Evolutionary conservation across 768 basidiomycete genomes (phyloP), one percentile per base, ranked within the genome.

Genomic region (Rhizopogon sp.): DNA sequence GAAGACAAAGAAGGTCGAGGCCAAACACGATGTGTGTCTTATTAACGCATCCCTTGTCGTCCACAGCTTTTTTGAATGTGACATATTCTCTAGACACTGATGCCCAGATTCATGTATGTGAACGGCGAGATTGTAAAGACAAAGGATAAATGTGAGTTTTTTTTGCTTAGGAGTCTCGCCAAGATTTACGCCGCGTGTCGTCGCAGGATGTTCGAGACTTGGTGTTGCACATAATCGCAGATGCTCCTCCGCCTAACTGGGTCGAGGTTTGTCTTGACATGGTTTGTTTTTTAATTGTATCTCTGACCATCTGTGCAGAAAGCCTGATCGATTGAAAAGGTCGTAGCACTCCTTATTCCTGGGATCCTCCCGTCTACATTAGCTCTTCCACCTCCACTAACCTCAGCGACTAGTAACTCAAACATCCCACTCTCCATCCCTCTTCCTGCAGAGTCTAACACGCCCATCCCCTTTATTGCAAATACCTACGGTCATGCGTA

Each of bases 401-500:
- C 88, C 2, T 80, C 84, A 0, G 82, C 89, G 0, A 85, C 84
- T 0, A 63, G 72, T 7, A 79, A 81, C 31, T 76, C 82, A 0
- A 79, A 83, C 50, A 52, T 84, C 3, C 86, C 87, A 0, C 71
- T 87, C 40, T 62, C 73, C 11, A 72, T 80, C 51, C 76, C 77
- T 0, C 66, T 70, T 43, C 72, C 68, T 39, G 39, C 63, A 25
- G 62, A 61, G 20, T 68, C 70, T 43, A 61, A 60, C 17, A 70
- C 76, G 1, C 74, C 67, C 25, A 72, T 85, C 22, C 84, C 83
- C 3, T 98, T 81, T 72, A 87, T 84, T 56, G 81, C 81, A 39
- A 87, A 75, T 35, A 90, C 80, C 5, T 99, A 98, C 74, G 90
- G 89, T 55, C 92, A 97, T 72, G 93, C 92, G 13, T 92, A 89